phyloP scores from a whole-genome alignment of 164 flowering plant species.

The Chimonanthus praecox region DNA sequence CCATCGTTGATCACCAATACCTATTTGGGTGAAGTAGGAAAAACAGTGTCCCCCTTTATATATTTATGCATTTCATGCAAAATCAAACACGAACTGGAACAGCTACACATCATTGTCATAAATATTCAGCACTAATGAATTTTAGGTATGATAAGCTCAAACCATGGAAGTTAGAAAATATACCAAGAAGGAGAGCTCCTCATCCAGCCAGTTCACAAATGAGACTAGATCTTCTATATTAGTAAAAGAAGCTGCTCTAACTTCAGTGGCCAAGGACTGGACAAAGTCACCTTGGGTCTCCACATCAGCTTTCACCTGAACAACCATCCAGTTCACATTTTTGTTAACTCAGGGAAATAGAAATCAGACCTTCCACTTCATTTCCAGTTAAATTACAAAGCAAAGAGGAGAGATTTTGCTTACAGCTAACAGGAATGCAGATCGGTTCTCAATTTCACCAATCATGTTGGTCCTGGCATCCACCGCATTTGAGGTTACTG shows the following conservation, averaged over 20 bases:
- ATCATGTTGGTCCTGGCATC: constrained; percentile 93
- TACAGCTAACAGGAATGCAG: constrained; percentile 89
- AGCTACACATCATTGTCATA: no score
- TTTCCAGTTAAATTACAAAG: not conserved
- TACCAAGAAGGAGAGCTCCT: constrained; percentile 99
- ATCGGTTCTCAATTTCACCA: constrained; percentile 92
- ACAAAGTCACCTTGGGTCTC: constrained; percentile 99
- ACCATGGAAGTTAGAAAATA: not conserved
- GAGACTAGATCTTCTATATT: constrained; percentile 72
- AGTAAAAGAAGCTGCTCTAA: constrained; percentile 76
- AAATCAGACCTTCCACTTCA: not conserved
- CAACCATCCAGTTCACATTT: not conserved
- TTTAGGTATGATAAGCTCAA: no score
- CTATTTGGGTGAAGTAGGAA: no score
- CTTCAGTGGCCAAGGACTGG: constrained; percentile 86
- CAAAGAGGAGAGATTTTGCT: constrained; percentile 15
- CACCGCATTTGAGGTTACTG: constrained; percentile 42
- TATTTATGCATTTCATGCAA: no score
- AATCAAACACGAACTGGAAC: no score
- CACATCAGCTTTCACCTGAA: constrained; percentile 97
- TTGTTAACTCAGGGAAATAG: not conserved
- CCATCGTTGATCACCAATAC: no score
- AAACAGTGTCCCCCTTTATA: no score
- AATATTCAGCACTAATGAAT: no score
- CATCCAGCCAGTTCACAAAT: constrained; percentile 98